A percentile compares a stretch with the other conserved stretches of the same genome.
phyloP scores from a whole-genome alignment of 2,329 filamentous ascomycete species.

The Mariannaea elegans region DNA sequence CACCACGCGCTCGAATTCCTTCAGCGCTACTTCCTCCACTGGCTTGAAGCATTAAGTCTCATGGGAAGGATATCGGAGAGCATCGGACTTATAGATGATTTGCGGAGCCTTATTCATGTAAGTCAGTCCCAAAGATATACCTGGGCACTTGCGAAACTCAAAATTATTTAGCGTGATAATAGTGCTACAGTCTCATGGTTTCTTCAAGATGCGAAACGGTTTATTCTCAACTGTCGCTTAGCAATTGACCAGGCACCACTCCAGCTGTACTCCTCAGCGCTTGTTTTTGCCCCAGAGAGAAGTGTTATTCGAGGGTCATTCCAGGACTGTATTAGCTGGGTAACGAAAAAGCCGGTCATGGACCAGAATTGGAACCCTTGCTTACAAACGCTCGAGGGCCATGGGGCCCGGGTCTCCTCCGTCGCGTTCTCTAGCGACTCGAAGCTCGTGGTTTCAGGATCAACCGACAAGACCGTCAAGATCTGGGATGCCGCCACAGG shows the following conservation, averaged over 20 bases:
- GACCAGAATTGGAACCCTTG: constrained; percentile 29
- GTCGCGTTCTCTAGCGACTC: neutral
- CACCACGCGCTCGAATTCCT: constrained; percentile 26
- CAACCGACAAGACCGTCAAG: too few species aligned
- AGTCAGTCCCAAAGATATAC: neutral
- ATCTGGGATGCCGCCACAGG: too few species aligned
- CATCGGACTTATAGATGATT: constrained; percentile 9
- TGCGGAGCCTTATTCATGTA: constrained; percentile 11
- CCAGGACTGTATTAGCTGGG: constrained; percentile 20
- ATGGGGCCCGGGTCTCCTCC: neutral
- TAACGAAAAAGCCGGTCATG: constrained; percentile 20
- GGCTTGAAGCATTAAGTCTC: constrained; percentile 30
- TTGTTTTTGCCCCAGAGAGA: constrained; percentile 35
- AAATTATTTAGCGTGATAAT: constrained; percentile 2
- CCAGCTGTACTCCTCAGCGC: constrained; percentile 38
- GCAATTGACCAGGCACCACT: constrained; percentile 33
- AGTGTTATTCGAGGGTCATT: constrained; percentile 31
- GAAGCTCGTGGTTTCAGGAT: too few species aligned
- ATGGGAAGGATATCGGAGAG: constrained; percentile 1
- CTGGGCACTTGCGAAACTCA: too few species aligned
- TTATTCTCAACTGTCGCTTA: constrained; percentile 14
- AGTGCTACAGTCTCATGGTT: constrained; percentile 6
- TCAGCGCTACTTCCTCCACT: constrained; percentile 24
- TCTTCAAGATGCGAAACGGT: constrained; percentile 28
- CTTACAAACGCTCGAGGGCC: constrained; percentile 22